Percentiles rank a stretch among this genome's conserved stretches.
Evolutionary conservation across 2,329 filamentous ascomycete genomes (phyloP).

Genomic region (Hypoxylon sp.): DNA sequence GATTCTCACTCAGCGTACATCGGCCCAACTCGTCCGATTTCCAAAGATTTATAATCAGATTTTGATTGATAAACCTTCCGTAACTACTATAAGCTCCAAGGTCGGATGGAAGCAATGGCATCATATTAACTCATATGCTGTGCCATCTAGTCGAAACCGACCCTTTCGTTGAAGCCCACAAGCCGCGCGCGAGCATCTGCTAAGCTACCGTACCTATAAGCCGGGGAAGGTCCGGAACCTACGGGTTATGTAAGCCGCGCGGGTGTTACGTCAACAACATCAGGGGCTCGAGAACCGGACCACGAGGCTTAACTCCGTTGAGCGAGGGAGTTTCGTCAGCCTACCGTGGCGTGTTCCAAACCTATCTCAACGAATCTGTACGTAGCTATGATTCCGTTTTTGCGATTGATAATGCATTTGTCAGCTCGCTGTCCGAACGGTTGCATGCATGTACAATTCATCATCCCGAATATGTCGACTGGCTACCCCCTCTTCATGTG

Average conservation of each 20-base stretch:
- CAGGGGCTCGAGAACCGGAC: background rate
- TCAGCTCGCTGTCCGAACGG: conserved; percentile 14
- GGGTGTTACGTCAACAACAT: background rate
- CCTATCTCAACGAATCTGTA: background rate
- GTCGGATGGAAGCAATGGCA: background rate
- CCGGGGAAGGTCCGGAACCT: background rate
- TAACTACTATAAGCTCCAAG: background rate
- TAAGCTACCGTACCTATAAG: conserved; percentile 7
- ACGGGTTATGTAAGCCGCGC: conserved; percentile 1
- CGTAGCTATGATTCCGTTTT: background rate
- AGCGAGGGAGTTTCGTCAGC: background rate
- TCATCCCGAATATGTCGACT: background rate
- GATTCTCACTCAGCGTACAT: background rate
- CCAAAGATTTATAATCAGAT: conserved; percentile 16
- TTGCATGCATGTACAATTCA: background rate
- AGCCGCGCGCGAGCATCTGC: conserved; percentile 42
- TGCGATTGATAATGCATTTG: conserved; percentile 8
- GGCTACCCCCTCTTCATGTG: background rate
- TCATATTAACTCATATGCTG: background rate
- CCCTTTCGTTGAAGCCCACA: conserved; percentile 34
- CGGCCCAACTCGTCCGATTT: background rate
- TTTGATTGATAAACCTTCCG: conserved; percentile 1
- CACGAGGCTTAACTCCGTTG: background rate
- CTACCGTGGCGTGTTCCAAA: background rate
- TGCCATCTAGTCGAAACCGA: too few relatives aligned